phyloP scores from a whole-genome alignment of 352 stramenopile genomes.

The Phytophthora palmivora region DNA sequence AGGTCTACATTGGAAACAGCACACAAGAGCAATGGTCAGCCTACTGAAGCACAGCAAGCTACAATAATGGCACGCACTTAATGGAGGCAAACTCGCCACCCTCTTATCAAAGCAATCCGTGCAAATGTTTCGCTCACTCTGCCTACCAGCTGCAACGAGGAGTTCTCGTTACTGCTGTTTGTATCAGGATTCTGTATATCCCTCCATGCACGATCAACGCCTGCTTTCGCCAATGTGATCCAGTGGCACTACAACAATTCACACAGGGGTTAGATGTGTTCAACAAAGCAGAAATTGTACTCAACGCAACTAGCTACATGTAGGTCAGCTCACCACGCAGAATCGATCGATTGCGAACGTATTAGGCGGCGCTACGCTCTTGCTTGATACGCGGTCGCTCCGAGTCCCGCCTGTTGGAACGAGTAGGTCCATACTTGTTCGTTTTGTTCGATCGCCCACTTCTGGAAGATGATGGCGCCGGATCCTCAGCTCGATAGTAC shows the following conservation, averaged over 20 bases:
- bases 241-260: constrained; percentile 24
- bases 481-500: constrained; percentile 36
- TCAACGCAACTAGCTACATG: constrained; percentile 17
- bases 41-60: not conserved
- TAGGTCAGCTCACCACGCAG: constrained; percentile 13
- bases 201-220: too few relatives aligned
- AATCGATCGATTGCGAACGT: not conserved
- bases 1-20: constrained; percentile 14
- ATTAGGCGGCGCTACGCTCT: constrained; percentile 40
- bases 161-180: constrained; percentile 22
- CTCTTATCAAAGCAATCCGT: constrained; percentile 33
- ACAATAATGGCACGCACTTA: constrained; percentile 9
- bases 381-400: constrained; percentile 41
- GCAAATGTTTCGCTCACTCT: constrained; percentile 23
- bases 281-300: constrained; percentile 13
- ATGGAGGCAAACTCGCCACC: constrained; percentile 21
- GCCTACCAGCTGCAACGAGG: constrained; percentile 34
- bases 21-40: constrained; percentile 20
- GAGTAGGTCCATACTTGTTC: constrained; percentile 21
- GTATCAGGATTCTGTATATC: constrained; percentile 1
- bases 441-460: constrained; percentile 21
- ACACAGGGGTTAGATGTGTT: constrained; percentile 5
- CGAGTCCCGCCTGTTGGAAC: constrained; percentile 18
- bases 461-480: constrained; percentile 26
- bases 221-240: not conserved